Conservation (phyloP, 1,139 yeast species). For the Nakaseomyces bracarensis region DNA sequence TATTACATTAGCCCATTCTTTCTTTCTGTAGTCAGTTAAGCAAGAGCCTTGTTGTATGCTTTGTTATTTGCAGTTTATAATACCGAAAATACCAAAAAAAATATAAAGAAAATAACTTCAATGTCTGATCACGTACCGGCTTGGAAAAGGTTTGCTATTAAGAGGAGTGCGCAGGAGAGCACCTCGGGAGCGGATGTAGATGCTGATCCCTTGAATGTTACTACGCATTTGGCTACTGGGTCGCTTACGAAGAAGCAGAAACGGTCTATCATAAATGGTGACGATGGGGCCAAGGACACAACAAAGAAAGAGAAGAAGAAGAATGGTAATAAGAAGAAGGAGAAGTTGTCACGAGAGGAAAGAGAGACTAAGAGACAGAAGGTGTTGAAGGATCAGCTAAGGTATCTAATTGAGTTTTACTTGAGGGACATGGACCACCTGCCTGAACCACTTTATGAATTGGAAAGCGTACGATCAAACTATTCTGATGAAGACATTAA, state of each 20-base stretch:
- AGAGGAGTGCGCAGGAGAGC: slow-evolving; percentile 23
- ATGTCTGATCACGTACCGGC: slow-evolving; percentile 55
- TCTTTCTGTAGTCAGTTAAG: too few species aligned
- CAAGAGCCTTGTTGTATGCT: too few species aligned
- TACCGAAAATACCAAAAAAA: too few species aligned
- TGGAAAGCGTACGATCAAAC: slow-evolving; percentile 22
- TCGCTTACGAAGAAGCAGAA: slow-evolving; percentile 41
- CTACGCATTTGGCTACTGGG: slow-evolving; percentile 41
- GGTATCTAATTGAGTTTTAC: slow-evolving; percentile 59
- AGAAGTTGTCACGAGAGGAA: slow-evolving; percentile 65
- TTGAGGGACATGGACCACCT: slow-evolving; percentile 40
- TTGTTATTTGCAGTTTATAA: too few species aligned
- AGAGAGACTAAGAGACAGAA: slow-evolving; percentile 33
- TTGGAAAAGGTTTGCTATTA: slow-evolving; percentile 80
- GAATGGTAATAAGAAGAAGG: slow-evolving; percentile 48
- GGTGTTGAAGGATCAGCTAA: slow-evolving; percentile 61
- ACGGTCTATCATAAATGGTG: slow-evolving; percentile 39
- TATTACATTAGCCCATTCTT: too few species aligned
- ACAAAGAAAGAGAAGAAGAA: slow-evolving; percentile 35
- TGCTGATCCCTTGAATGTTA: slow-evolving; percentile 34
- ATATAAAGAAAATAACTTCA: too few species aligned
- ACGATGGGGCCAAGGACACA: slow-evolving; percentile 14
- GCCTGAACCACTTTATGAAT: slow-evolving; percentile 19
- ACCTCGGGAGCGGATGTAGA: neutral
- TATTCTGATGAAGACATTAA: slow-evolving; percentile 14